Percentiles rank a stretch among this genome's conserved stretches.
Conservation (phyloP, 148 eudicot species). For the Chenopodium suecicum region DNA sequence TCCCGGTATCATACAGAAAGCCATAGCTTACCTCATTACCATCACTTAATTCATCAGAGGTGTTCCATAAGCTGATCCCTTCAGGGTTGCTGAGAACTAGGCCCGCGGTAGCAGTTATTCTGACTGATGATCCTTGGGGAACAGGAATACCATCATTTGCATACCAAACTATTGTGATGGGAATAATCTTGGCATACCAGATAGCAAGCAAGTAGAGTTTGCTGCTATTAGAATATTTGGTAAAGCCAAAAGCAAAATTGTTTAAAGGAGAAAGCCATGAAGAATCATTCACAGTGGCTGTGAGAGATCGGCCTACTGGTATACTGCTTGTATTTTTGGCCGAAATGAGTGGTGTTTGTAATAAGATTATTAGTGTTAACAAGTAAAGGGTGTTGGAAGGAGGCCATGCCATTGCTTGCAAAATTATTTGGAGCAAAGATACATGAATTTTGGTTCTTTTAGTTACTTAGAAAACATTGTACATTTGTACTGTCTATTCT, state of each 20-base stretch:
- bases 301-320: conserved; percentile 21
- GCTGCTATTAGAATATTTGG: conserved; percentile 1
- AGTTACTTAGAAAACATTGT: too few relatives aligned
- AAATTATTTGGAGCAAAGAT: neutral
- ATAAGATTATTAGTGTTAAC: conserved; percentile 3
- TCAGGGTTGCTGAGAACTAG: conserved; percentile 41
- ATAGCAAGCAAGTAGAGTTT: conserved; percentile 46
- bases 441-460: too few relatives aligned
- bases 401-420: neutral
- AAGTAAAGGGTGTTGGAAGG: neutral
- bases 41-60: neutral
- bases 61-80: conserved; percentile 37
- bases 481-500: too few relatives aligned
- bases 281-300: conserved; percentile 21
- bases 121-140: conserved; percentile 35
- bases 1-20: conserved; percentile 50
- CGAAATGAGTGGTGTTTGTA: neutral
- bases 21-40: conserved; percentile 19
- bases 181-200: conserved; percentile 50
- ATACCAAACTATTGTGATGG: conserved; percentile 50
- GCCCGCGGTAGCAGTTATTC: conserved; percentile 33
- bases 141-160: conserved; percentile 35
- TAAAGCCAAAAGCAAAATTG: conserved; percentile 53
- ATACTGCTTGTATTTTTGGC: too few relatives aligned
- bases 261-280: conserved; percentile 49